phyloP scores from a whole-genome alignment of 2,329 filamentous ascomycete genomes.

The Sporothrix mexicana region DNA sequence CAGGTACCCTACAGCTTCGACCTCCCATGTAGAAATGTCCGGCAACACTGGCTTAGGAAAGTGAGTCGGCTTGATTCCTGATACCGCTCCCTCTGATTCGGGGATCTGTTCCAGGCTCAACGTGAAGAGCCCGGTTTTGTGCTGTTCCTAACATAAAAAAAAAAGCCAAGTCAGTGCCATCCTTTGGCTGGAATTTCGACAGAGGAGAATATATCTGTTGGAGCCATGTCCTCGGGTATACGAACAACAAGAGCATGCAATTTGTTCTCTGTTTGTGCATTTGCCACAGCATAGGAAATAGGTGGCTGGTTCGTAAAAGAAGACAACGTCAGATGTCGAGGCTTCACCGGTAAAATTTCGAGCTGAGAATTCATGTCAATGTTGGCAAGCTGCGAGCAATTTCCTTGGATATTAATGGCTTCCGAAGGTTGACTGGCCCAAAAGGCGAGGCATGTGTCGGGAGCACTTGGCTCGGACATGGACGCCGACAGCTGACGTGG shows the following conservation, averaged over 20 bases:
- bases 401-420: background rate
- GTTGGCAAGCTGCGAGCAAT: too few species aligned
- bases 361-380: background rate
- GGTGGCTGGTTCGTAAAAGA: background rate
- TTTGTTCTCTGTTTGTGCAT: background rate
- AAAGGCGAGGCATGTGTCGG: background rate
- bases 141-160: background rate
- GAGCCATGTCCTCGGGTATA: background rate
- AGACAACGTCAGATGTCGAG: too few species aligned
- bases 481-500: background rate
- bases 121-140: background rate
- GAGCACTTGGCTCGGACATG: background rate
- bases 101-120: background rate
- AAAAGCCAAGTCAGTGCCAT: background rate
- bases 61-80: too few species aligned
- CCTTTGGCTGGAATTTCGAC: too few species aligned
- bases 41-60: background rate
- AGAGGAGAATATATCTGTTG: too few species aligned
- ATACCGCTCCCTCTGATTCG: too few species aligned
- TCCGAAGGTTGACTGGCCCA: too few species aligned
- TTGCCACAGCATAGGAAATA: background rate
- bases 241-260: background rate
- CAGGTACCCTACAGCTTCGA: slow-evolving; percentile 28
- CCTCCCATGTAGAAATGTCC: slow-evolving; percentile 24
- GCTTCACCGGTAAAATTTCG: too few species aligned